Evolutionary conservation across 257 asterid species (phyloP).

Genomic region (Solanum lycopersicoides): DNA sequence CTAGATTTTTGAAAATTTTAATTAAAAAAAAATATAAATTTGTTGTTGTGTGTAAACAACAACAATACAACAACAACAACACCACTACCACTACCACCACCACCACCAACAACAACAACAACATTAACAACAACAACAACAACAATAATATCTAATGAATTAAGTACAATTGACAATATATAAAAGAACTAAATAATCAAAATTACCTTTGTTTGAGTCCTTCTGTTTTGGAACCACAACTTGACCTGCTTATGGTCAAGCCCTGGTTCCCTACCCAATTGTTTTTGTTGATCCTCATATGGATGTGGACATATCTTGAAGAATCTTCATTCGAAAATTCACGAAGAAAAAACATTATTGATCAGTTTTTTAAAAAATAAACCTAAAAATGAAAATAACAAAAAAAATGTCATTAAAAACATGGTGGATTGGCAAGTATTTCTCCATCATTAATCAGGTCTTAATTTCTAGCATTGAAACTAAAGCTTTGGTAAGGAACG

Average conservation of each 20-base stretch:
- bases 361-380: too few relatives aligned
- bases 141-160: too few relatives aligned
- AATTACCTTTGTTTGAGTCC: too few relatives aligned
- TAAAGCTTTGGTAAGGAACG: neutral
- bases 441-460: neutral
- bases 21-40: too few relatives aligned
- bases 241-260: neutral
- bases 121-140: neutral
- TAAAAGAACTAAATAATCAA: too few relatives aligned
- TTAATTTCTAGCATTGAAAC: neutral
- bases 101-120: too few relatives aligned
- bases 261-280: neutral
- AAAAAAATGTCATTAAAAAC: neutral
- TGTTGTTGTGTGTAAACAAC: too few relatives aligned
- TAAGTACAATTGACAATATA: too few relatives aligned
- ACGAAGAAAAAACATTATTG: neutral
- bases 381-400: neutral
- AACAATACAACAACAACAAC: too few relatives aligned
- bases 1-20: too few relatives aligned
- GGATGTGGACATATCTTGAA: neutral
- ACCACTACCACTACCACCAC: too few relatives aligned
- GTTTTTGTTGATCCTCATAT: neutral
- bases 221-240: neutral
- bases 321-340: neutral
- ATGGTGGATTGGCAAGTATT: neutral